Evolutionary conservation across 208 protist species (phyloP).

Genomic region (Wallacemonas sp.): DNA sequence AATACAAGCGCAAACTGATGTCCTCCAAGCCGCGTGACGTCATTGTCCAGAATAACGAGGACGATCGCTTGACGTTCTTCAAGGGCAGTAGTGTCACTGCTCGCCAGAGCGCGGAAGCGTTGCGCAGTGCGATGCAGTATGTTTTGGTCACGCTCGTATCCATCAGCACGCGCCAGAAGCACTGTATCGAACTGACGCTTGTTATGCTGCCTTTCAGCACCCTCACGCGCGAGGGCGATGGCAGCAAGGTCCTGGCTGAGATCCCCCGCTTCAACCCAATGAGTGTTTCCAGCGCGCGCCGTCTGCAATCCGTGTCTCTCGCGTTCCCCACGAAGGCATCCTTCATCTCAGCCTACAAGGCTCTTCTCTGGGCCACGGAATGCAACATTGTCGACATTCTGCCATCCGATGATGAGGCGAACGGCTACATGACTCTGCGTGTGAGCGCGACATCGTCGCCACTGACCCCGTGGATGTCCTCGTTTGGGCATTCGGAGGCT

Average conservation of each 20-base stretch:
- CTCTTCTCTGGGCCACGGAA: slow-evolving; percentile 82
- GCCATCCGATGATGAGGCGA: slow-evolving; percentile 18
- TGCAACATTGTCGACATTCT: slow-evolving; percentile 66
- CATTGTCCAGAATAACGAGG: slow-evolving; percentile 45
- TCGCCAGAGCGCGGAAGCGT: slow-evolving; percentile 1
- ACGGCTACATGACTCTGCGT: slow-evolving; percentile 42
- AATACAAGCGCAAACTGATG: slow-evolving; percentile 67
- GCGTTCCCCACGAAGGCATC: slow-evolving; percentile 68
- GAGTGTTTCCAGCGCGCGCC: slow-evolving; percentile 41
- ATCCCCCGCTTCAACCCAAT: slow-evolving; percentile 63
- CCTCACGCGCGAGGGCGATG: slow-evolving; percentile 25
- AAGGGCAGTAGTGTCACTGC: slow-evolving; percentile 2
- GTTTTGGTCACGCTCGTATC: slow-evolving; percentile 73
- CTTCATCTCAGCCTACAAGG: slow-evolving; percentile 82
- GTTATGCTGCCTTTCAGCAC: slow-evolving; percentile 66
- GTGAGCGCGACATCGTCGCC: slow-evolving; percentile 59
- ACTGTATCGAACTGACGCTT: slow-evolving; percentile 71
- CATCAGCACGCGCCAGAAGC: slow-evolving; percentile 55
- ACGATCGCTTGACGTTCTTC: slow-evolving; percentile 54
- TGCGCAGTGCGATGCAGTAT: slow-evolving; percentile 23
- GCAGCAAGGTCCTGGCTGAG: slow-evolving; percentile 52
- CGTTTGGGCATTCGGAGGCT: slow-evolving; percentile 21
- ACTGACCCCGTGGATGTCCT: slow-evolving; percentile 58
- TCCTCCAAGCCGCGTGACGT: slow-evolving; percentile 39
- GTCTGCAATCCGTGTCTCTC: slow-evolving; percentile 63